A percentile compares a stretch with the other conserved stretches of the same genome.
phyloP scores from a whole-genome alignment of 805 yeast species.

The Candida ponderosae region DNA sequence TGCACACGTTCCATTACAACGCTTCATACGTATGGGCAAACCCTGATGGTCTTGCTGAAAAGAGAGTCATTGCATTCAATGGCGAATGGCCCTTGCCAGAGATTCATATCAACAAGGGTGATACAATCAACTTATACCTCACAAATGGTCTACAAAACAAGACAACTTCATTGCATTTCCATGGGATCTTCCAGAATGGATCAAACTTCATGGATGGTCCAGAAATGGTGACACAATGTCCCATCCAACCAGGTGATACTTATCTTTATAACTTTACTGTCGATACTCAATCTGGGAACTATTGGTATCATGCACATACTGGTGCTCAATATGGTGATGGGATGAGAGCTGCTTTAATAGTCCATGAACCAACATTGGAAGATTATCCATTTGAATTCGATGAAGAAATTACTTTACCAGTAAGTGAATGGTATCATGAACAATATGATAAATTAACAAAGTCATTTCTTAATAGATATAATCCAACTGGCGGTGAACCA shows the following conservation, averaged over 20 bases:
- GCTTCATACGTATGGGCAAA: conserved; percentile 55
- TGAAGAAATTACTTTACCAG: conserved; percentile 47
- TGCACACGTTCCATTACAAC: conserved; percentile 50
- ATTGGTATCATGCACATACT: conserved; percentile 78
- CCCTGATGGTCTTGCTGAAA: conserved; percentile 55
- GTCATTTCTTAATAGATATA: conserved; percentile 52
- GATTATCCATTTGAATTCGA: conserved; percentile 52
- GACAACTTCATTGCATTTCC: conserved; percentile 67
- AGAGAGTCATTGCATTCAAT: conserved; percentile 60
- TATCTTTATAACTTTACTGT: conserved; percentile 65
- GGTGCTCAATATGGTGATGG: conserved; percentile 80
- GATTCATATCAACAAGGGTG: conserved; percentile 58
- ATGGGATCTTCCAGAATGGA: conserved; percentile 65
- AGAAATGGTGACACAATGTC: conserved; percentile 72
- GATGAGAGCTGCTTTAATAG: conserved; percentile 56
- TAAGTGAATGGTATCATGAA: conserved; percentile 60
- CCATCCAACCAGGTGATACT: conserved; percentile 62
- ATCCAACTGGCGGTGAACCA: conserved; percentile 85
- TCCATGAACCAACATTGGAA: conserved; percentile 39
- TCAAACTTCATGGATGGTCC: conserved; percentile 70
- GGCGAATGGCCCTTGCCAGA: conserved; percentile 69
- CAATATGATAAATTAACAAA: conserved; percentile 37
- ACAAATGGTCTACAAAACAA: conserved; percentile 49
- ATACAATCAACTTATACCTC: conserved; percentile 49
- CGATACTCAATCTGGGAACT: conserved; percentile 63